A percentile compares a stretch with the other conserved stretches of the same genome.
phyloP scores from a whole-genome alignment of 257 asterid genomes.

The Gynochthodes officinalis region DNA sequence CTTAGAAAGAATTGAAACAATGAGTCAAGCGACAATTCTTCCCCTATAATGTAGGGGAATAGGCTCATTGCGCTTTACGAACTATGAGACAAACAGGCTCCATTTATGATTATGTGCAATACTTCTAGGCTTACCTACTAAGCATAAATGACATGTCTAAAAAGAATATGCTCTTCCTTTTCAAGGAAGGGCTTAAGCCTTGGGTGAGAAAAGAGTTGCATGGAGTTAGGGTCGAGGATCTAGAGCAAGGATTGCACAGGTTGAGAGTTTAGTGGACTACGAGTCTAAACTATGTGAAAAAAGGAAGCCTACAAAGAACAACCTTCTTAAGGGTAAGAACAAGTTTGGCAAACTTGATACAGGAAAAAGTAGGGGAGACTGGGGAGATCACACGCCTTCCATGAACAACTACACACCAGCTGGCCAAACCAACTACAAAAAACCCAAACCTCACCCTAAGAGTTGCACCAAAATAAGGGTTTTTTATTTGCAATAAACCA shows the following conservation, averaged over 20 bases:
- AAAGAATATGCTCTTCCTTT: too few relatives aligned
- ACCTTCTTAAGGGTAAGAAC: too few relatives aligned
- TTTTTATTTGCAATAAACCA: too few relatives aligned
- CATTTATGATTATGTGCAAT: neutral
- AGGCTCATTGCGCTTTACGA: neutral
- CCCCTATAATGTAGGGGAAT: neutral
- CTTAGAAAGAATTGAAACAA: neutral
- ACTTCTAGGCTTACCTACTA: neutral
- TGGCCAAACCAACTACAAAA: too few relatives aligned
- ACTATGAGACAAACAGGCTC: neutral
- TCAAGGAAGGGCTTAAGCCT: too few relatives aligned
- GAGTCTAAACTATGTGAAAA: too few relatives aligned
- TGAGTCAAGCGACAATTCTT: neutral
- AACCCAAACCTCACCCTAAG: too few relatives aligned
- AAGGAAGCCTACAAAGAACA: neutral
- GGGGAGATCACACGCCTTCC: too few relatives aligned
- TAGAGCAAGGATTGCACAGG: neutral
- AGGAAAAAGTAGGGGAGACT: neutral
- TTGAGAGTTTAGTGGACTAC: neutral
- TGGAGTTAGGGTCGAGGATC: neutral
- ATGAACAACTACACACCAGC: too few relatives aligned
- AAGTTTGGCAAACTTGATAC: too few relatives aligned
- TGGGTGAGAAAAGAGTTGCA: too few relatives aligned
- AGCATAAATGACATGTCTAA: neutral
- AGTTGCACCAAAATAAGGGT: too few relatives aligned